Evolutionary conservation across 1,284 basidiomycete species (phyloP), one percentile per base, ranked within the genome.

Genomic region (Fomitiporia mediterranea): DNA sequence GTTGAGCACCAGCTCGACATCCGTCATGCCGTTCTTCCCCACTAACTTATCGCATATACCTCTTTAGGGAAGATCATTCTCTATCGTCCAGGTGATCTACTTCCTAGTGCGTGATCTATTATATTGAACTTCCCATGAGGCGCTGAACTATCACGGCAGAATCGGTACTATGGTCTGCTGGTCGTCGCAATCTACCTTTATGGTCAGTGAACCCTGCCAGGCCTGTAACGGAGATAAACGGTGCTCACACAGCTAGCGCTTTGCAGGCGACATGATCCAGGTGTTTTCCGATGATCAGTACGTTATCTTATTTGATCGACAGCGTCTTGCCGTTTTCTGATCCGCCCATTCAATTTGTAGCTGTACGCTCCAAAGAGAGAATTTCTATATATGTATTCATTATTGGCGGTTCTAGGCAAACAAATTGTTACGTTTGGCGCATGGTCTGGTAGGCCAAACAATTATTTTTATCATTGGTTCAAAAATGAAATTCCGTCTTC

Each of bases 161-260:
- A 49, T 35, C 47, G 47, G 21, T 49, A 49, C 47, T 49, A 49
- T 35, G 47, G 47, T 11, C 47, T 49, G 27, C 1, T 49, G 1
- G 47, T 49, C 4, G 47, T 49, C 13, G 30, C n/a, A 6, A 23
- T 49, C n/a, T 49, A 35, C 25, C 47, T 49, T 11, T 49, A 28
- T 19, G 47, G 47, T 49, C 11, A 6, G 47, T 49, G 27, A 23
- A 13, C 30, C 19, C 32, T 23, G 17, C 11, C 8, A 30, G 8
- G 8, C 25, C n/a, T n/a, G 17, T 32, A 9, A 34, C 8, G 32
- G n/a, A 21, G 17, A 11, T 8, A 2, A 46, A 1, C 11, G 25
- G 25, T 46, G 15, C 30, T 46, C 25, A 46, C 44, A 30, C 27
- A 1, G 9, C 15, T 23, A 23, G 4, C 3, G 27, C 19, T n/a